Conservation (phyloP, 768 basidiomycete species). For the Tulasnella sp. region DNA sequence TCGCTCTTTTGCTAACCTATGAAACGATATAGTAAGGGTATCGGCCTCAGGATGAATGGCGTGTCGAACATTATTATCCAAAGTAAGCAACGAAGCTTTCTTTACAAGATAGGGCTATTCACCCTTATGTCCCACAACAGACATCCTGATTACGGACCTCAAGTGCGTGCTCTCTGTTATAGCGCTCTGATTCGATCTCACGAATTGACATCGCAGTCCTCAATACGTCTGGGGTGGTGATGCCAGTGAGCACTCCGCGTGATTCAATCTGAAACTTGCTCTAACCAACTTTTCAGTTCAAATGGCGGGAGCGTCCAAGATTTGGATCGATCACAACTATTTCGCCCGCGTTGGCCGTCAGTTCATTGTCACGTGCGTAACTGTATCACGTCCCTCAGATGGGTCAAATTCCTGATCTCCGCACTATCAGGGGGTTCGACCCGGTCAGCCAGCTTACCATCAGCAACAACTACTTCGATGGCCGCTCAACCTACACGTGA, state of each 20-base stretch:
- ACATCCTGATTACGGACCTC: not conserved
- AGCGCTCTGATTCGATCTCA: too few relatives aligned
- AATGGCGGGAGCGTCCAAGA: not conserved
- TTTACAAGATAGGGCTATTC: not conserved
- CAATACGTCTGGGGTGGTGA: too few relatives aligned
- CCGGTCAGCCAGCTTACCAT: not conserved
- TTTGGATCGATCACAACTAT: constrained; percentile 5
- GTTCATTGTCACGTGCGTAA: not conserved
- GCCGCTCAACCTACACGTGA: not conserved
- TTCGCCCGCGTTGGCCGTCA: not conserved
- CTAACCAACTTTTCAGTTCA: too few relatives aligned
- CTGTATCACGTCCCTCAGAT: not conserved
- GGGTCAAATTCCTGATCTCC: not conserved
- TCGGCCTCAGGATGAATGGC: not conserved
- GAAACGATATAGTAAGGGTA: not conserved
- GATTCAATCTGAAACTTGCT: too few relatives aligned
- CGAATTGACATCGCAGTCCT: too few relatives aligned
- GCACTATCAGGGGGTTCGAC: not conserved
- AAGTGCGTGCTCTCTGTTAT: not conserved
- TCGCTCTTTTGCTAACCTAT: not conserved
- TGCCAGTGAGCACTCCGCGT: too few relatives aligned
- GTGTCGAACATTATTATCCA: not conserved
- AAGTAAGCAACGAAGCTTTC: not conserved
- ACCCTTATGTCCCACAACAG: not conserved
- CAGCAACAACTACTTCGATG: constrained; percentile 6